These are phyloP conservation scores for Houttuynia cordata DNA, from an alignment of 164 flowering plant species.

Conservation along the genomic window DNA sequence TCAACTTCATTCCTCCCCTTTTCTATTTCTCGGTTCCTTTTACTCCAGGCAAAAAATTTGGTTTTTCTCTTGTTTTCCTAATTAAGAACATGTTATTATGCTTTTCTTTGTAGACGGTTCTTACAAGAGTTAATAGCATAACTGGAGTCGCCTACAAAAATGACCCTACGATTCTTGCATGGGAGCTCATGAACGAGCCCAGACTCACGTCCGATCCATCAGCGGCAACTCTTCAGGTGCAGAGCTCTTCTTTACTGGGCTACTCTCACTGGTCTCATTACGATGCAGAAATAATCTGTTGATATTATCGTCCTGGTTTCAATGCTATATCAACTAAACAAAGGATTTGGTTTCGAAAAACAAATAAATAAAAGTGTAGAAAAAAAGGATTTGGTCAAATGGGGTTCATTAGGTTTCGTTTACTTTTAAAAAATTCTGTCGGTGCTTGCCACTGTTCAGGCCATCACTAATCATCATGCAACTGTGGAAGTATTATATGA, in stretches of 20 bases:
- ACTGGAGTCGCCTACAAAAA: slow-evolving; percentile 59
- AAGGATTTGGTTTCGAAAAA: no score
- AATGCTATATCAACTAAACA: no score
- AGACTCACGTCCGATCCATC: slow-evolving; percentile 38
- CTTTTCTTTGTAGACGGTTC: slow-evolving; percentile 30
- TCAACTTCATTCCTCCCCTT: no score
- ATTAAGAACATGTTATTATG: not conserved
- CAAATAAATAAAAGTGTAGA: no score
- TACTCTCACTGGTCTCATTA: not conserved
- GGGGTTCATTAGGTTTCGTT: no score
- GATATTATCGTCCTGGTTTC: no score
- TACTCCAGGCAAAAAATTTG: not conserved
- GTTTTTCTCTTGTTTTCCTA: not conserved
- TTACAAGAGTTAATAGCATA: slow-evolving; percentile 46
- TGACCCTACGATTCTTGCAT: slow-evolving; percentile 72
- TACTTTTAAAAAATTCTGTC: not conserved
- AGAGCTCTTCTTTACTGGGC: not conserved
- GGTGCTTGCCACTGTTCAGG: not conserved
- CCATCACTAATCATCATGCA: not conserved
- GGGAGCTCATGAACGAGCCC: slow-evolving; percentile 89
- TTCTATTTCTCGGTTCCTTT: no score
- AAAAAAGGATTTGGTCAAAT: no score
- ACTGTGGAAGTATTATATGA: no score
- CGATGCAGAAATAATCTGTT: no score
- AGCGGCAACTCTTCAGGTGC: slow-evolving; percentile 47